These are phyloP conservation scores for Ophidiomyces ophidiicola DNA, from an alignment of 2,329 filamentous ascomycete genomes.

Conservation along the genomic window DNA sequence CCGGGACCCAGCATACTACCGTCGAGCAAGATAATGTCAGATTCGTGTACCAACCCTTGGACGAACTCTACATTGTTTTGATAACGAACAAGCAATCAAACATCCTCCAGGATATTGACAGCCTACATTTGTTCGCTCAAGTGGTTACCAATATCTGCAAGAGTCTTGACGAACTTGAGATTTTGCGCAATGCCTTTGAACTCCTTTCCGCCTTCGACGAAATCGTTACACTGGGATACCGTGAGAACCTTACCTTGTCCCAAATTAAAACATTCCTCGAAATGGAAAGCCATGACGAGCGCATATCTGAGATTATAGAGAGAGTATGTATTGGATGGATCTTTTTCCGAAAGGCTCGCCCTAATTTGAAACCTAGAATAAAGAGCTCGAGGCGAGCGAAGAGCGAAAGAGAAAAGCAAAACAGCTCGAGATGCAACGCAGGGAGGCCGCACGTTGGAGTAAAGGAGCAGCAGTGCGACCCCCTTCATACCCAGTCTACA, in stretches of 20 bases:
- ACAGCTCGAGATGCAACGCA: slow-evolving; percentile 96
- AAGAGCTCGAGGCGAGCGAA: slow-evolving; percentile 94
- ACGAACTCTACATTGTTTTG: slow-evolving; percentile 98
- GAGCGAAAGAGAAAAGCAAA: slow-evolving; percentile 98
- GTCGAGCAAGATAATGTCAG: slow-evolving; percentile 99
- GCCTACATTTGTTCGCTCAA: slow-evolving; percentile 92
- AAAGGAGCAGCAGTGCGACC: slow-evolving; percentile 57
- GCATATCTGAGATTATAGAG: slow-evolving; percentile 96
- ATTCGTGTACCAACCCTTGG: slow-evolving; percentile 96
- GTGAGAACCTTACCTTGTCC: slow-evolving; percentile 88
- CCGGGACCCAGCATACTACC: slow-evolving; percentile 91
- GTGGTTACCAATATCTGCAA: slow-evolving; percentile 95
- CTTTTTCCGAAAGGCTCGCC: slow-evolving; percentile 20
- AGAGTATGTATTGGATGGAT: slow-evolving; percentile 44
- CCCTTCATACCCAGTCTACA: slow-evolving; percentile 80
- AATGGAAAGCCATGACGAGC: slow-evolving; percentile 98
- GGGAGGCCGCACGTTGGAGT: slow-evolving; percentile 73
- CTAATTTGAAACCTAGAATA: slow-evolving; percentile 54
- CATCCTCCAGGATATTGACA: slow-evolving; percentile 98
- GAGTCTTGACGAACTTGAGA: slow-evolving; percentile 89
- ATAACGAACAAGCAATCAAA: slow-evolving; percentile 99
- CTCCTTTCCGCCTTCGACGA: slow-evolving; percentile 94
- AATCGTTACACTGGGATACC: slow-evolving; percentile 85
- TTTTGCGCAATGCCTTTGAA: slow-evolving; percentile 88
- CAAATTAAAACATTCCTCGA: slow-evolving; percentile 99